phyloP scores from a whole-genome alignment of 768 basidiomycete genomes.

The Lactifluus echinatus region DNA sequence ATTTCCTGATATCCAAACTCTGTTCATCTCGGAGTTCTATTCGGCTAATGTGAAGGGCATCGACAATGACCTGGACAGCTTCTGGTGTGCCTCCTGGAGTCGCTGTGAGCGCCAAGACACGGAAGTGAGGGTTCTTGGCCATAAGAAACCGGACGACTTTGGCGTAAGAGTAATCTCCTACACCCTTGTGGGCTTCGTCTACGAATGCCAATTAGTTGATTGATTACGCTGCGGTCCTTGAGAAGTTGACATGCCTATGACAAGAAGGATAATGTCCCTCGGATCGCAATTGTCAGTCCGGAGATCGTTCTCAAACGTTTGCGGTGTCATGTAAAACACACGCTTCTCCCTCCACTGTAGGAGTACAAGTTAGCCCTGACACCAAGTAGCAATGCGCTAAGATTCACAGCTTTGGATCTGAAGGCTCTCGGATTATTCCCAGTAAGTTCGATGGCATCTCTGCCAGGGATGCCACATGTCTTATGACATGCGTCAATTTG shows the following conservation, averaged over 20 bases:
- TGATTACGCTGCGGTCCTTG: neutral
- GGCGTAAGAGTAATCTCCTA: conserved; percentile 89
- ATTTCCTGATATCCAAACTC: conserved; percentile 77
- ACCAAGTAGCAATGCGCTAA: neutral
- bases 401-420: conserved; percentile 53
- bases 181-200: conserved; percentile 96
- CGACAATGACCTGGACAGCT: conserved; percentile 85
- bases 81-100: conserved; percentile 85
- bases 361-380: neutral
- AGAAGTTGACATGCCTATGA: conserved; percentile 53
- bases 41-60: conserved; percentile 86
- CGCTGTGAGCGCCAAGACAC: conserved; percentile 88
- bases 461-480: conserved; percentile 86
- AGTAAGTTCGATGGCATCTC: conserved; percentile 79
- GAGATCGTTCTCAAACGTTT: conserved; percentile 88
- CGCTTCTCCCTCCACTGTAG: conserved; percentile 71
- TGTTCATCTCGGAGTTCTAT: conserved; percentile 93
- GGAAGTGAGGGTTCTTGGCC: conserved; percentile 90
- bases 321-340: conserved; percentile 94
- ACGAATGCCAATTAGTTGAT: neutral
- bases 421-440: conserved; percentile 52
- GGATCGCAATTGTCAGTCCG: conserved; percentile 64
- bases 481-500: conserved; percentile 91
- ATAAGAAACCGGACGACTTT: conserved; percentile 83
- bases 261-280: conserved; percentile 73